These are phyloP conservation scores for Apiotrichum brassicae DNA, from an alignment of 1,284 basidiomycete species.

Conservation along the genomic window DNA sequence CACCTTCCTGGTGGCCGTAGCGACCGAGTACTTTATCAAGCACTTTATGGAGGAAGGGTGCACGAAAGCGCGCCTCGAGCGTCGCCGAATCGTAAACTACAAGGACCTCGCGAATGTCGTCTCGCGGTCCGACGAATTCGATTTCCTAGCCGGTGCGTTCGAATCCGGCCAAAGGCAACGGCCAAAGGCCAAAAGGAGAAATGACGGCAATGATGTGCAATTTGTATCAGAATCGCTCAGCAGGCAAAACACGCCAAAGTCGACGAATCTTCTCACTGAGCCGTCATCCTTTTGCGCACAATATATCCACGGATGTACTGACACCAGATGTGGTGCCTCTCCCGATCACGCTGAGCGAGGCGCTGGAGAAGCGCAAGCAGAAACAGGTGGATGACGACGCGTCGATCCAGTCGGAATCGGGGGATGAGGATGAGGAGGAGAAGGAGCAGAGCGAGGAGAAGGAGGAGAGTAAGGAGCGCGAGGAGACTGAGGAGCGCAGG, in stretches of 20 bases:
- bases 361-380: slow-evolving; percentile 30
- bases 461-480: slow-evolving; percentile 1
- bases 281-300: neutral
- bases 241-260: slow-evolving; percentile 19
- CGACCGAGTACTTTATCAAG: slow-evolving; percentile 48
- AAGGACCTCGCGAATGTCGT: slow-evolving; percentile 45
- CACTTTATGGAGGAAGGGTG: slow-evolving; percentile 47
- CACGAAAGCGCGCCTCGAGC: slow-evolving; percentile 45
- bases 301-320: slow-evolving; percentile 4
- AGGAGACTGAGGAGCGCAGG: neutral
- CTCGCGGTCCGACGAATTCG: slow-evolving; percentile 39
- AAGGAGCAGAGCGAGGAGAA: neutral
- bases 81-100: slow-evolving; percentile 45
- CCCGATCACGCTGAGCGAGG: slow-evolving; percentile 40
- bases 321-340: slow-evolving; percentile 37
- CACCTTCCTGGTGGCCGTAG: slow-evolving; percentile 46
- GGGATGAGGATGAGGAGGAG: no score
- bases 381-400: slow-evolving; percentile 7
- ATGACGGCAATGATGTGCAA: slow-evolving; percentile 26
- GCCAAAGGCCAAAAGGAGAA: no score
- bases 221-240: slow-evolving; percentile 30
- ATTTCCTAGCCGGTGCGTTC: slow-evolving; percentile 41
- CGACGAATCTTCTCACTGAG: slow-evolving; percentile 46
- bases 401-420: no score
- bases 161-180: no score